Conservation (phyloP, 2,329 filamentous ascomycete species). For the Talaromyces atroroseus region DNA sequence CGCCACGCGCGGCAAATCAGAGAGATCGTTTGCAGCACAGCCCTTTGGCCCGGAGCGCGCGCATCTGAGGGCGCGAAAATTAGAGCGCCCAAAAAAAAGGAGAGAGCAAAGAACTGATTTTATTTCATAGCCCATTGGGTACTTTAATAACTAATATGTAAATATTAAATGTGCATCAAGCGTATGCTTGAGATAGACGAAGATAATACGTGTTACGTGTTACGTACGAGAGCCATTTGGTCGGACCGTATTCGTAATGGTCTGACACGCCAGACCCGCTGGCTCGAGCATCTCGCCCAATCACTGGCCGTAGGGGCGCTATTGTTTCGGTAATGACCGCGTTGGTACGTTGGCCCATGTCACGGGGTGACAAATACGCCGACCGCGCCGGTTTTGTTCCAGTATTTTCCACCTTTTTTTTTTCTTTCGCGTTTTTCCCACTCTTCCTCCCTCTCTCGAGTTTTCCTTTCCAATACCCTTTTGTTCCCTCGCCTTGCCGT, state of each 20-base stretch:
- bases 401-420: conserved; percentile 13
- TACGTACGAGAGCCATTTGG: not conserved
- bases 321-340: conserved; percentile 12
- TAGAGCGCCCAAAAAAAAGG: not conserved
- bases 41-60: conserved; percentile 1
- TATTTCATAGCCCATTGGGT: too few relatives aligned
- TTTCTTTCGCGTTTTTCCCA: conserved; percentile 12
- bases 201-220: not conserved
- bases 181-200: not conserved
- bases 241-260: conserved; percentile 2
- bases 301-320: not conserved
- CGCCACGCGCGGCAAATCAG: conserved; percentile 10
- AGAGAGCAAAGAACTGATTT: not conserved
- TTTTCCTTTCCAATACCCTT: not conserved
- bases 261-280: not conserved
- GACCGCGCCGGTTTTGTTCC: conserved; percentile 13
- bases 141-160: too few relatives aligned
- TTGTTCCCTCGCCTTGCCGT: not conserved
- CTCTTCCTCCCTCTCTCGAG: not conserved
- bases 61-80: not conserved
- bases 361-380: conserved; percentile 13
- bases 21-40: not conserved
- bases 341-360: conserved; percentile 12
- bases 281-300: not conserved
- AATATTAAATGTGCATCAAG: too few relatives aligned